These are phyloP conservation scores for Ceriops tagal DNA, from an alignment of 345 rosid genomes.

Conservation along the genomic window DNA sequence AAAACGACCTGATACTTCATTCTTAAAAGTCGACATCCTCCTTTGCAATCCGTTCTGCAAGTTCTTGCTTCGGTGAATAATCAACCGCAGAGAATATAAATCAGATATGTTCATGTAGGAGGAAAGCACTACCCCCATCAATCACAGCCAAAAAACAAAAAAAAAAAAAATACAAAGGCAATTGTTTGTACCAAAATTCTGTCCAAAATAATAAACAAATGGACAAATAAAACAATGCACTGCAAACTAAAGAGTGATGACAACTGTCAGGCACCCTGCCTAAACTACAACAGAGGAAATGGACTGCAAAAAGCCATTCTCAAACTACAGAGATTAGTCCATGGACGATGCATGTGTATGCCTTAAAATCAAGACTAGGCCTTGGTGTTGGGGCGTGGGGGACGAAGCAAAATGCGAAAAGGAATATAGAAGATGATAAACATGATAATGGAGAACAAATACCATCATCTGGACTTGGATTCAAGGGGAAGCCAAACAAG, in stretches of 20 bases:
- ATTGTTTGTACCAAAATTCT: no score
- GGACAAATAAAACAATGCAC: conserved; percentile 48
- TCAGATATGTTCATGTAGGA: no score
- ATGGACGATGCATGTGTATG: conserved; percentile 13
- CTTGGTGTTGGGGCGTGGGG: neutral
- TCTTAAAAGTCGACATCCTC: no score
- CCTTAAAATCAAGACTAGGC: conserved; percentile 21
- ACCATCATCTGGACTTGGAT: neutral
- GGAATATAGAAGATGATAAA: conserved; percentile 28
- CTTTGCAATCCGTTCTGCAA: no score
- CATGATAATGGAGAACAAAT: conserved; percentile 22
- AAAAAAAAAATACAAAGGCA: no score
- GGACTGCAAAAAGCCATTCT: neutral
- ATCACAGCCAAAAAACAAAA: no score
- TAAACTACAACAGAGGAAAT: conserved; percentile 24
- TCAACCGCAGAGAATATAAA: no score
- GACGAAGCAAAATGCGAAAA: neutral
- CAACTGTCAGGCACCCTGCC: conserved; percentile 34
- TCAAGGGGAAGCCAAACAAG: neutral
- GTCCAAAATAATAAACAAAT: neutral
- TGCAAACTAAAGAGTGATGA: conserved; percentile 34
- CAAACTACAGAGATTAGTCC: conserved; percentile 20
- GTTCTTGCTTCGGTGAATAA: no score
- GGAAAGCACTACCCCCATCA: no score
- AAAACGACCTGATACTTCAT: no score